Percentiles rank a stretch among this genome's conserved stretches.
These are phyloP conservation scores for Beauveria rudraprayagi DNA, from an alignment of 2,329 filamentous ascomycete species.

Conservation along the genomic window DNA sequence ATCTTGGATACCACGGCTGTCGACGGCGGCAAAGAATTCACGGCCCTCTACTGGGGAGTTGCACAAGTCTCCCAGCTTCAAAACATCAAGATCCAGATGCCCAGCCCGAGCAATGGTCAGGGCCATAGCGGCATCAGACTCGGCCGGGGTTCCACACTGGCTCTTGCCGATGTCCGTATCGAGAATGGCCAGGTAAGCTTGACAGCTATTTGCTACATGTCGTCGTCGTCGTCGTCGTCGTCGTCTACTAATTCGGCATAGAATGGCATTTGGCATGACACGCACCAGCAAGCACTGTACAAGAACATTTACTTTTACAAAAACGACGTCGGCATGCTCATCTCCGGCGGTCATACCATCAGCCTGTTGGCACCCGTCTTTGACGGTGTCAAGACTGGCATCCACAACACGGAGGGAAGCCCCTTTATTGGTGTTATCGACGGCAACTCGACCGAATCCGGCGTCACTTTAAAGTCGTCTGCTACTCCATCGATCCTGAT, in stretches of 20 bases:
- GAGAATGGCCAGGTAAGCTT: conserved; percentile 26
- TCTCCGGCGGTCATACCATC: conserved; percentile 29
- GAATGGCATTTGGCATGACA: conserved; percentile 34
- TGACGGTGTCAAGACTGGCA: conserved; percentile 29
- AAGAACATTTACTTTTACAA: conserved; percentile 36
- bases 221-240: no score
- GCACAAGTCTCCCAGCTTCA: conserved; percentile 34
- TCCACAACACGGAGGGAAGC: conserved; percentile 28
- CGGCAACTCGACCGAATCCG: conserved; percentile 32
- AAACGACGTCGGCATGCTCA: conserved; percentile 28
- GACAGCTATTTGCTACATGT: no score
- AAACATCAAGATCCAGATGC: conserved; percentile 36
- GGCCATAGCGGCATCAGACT: conserved; percentile 35
- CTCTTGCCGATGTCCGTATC: conserved; percentile 32
- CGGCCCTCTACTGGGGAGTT: conserved; percentile 37
- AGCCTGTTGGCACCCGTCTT: conserved; percentile 32
- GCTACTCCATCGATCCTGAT: conserved; percentile 34
- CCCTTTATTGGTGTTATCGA: conserved; percentile 36
- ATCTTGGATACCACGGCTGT: conserved; percentile 34
- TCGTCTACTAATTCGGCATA: not conserved
- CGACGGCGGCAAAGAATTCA: conserved; percentile 26
- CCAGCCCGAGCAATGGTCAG: conserved; percentile 24
- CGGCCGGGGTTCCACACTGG: conserved; percentile 33
- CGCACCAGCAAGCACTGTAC: conserved; percentile 36
- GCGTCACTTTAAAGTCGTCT: conserved; percentile 29